Evolutionary conservation across 1,284 basidiomycete species (phyloP), one percentile per base, ranked within the genome.

Genomic region (Sporisorium iseilematis-ciliati): DNA sequence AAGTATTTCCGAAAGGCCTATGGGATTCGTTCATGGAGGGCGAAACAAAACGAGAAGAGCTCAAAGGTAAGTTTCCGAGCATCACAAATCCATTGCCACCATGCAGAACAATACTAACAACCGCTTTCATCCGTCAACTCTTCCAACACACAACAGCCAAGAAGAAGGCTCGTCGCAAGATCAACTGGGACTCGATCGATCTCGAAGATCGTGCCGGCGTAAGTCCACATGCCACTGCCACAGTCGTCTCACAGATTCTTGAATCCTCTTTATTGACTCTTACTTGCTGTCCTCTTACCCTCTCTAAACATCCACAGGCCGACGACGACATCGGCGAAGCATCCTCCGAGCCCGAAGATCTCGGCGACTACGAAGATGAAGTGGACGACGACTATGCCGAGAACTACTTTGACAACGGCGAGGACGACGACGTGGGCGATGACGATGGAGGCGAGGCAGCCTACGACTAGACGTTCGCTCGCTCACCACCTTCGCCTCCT

Each of bases 381-480:
- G 83, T 79, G 31, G 83, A 84, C 40, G 83, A 84, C 65, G 83
- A 83, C 53, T 84, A 84, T 54, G 81, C 69, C 7, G 75, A 82
- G 38, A 81, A 83, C 59, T 84, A 84, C 81, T 84, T 84, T 53
- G 82, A 84, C 65, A 84, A 84, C 38, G 82, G 82, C 35, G 82
- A 84, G 62, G 82, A 81, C 33, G 82, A 81, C 42, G 82, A 80
- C 10, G 62, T 69, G 8, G 78, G 75, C 11, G 82, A 76, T 26
- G 79, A 75, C 21, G 81, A 78, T 29, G 78, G 74, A 26, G 79
- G 74, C 33, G 82, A 83, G 41, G 73, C 75, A 10, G 77, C 70
- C 14, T 82, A 79, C 57, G 81, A 84, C 31, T 84, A 71, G 48
- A 57, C 43, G 26, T 31, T 52, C 25, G 14, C 46, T 14, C 14